A percentile compares a stretch with the other conserved stretches of the same genome.
Evolutionary conservation across 2,329 filamentous ascomycete genomes (phyloP).

Genomic region (Epichloe typhina): DNA sequence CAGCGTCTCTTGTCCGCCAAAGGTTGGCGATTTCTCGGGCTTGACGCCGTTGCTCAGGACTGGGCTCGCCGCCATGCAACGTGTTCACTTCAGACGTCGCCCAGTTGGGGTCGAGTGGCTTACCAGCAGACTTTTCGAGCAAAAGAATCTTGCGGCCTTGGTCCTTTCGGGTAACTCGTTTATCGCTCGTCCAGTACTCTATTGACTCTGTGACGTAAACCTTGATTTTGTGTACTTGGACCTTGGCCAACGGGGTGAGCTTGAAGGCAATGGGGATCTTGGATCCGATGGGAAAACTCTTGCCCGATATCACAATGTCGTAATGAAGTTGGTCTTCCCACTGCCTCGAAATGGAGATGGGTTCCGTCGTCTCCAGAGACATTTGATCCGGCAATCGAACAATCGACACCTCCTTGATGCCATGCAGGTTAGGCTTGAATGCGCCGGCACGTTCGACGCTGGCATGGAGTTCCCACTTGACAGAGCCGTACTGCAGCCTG

Average conservation of each 20-base stretch:
- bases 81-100: slow-evolving; percentile 64
- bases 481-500: slow-evolving; percentile 71
- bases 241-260: slow-evolving; percentile 81
- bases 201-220: slow-evolving; percentile 83
- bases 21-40: slow-evolving; percentile 33
- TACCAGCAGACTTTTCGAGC: slow-evolving; percentile 78
- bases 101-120: slow-evolving; percentile 58
- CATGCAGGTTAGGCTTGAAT: slow-evolving; percentile 78
- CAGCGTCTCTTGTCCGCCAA: slow-evolving; percentile 41
- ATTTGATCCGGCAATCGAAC: slow-evolving; percentile 78
- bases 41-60: slow-evolving; percentile 30
- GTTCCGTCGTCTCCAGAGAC: slow-evolving; percentile 81
- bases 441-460: slow-evolving; percentile 76
- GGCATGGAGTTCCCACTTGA: slow-evolving; percentile 80
- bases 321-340: slow-evolving; percentile 96
- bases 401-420: slow-evolving; percentile 67
- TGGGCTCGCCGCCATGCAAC: slow-evolving; percentile 67
- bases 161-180: slow-evolving; percentile 72
- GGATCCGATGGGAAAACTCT: slow-evolving; percentile 80
- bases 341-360: slow-evolving; percentile 82
- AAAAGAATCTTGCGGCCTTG: slow-evolving; percentile 72
- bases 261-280: slow-evolving; percentile 91
- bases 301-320: slow-evolving; percentile 90
- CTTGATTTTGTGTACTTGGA: slow-evolving; percentile 85
- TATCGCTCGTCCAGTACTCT: slow-evolving; percentile 81